Conservation (phyloP, 768 basidiomycete genomes). For the Kwoniella dendrophila region DNA sequence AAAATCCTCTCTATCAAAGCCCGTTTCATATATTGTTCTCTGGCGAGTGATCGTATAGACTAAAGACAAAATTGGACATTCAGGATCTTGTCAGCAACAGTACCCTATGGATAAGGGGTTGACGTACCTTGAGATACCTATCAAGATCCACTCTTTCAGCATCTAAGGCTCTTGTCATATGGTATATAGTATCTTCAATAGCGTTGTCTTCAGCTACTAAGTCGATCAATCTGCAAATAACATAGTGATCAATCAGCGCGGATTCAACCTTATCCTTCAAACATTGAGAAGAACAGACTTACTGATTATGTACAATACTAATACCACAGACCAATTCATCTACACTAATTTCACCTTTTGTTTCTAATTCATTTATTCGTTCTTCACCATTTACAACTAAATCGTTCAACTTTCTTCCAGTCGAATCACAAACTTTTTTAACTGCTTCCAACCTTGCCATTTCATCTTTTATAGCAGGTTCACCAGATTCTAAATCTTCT, state of each 20-base stretch:
- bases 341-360: conserved; percentile 86
- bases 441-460: conserved; percentile 94
- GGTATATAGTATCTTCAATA: conserved; percentile 97
- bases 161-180: conserved; percentile 90
- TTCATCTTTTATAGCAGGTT: conserved; percentile 93
- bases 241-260: neutral
- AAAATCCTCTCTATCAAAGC: conserved; percentile 88
- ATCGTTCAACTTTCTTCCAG: conserved; percentile 67
- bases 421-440: conserved; percentile 80
- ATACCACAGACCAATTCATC: conserved; percentile 96
- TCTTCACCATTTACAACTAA: conserved; percentile 71
- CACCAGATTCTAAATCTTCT: conserved; percentile 80
- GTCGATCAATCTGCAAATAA: conserved; percentile 73
- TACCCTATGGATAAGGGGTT: neutral
- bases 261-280: no score
- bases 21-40: conserved; percentile 97
- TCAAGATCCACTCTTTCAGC: conserved; percentile 81
- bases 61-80: conserved; percentile 58
- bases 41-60: conserved; percentile 77
- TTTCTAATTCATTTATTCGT: conserved; percentile 72
- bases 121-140: conserved; percentile 81
- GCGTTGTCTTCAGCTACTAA: conserved; percentile 99
- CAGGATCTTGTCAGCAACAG: conserved; percentile 25
- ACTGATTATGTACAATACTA: conserved; percentile 97
- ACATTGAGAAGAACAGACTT: no score